Conservation (phyloP, 2,329 filamentous ascomycete genomes). For the Scorias spongiosa region DNA sequence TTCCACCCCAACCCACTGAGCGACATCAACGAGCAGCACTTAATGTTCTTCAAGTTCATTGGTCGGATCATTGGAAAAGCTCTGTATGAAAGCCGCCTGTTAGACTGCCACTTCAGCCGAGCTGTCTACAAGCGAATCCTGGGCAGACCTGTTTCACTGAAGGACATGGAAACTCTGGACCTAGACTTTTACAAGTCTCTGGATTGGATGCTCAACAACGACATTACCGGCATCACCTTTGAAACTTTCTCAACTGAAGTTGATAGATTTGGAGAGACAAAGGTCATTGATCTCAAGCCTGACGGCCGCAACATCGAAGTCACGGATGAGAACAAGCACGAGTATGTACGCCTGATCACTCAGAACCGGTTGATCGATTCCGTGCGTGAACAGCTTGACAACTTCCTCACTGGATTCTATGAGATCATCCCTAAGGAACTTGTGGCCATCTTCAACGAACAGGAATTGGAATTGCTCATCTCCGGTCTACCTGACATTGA, state of each 20-base stretch:
- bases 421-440: slow-evolving; percentile 92
- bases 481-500: slow-evolving; percentile 96
- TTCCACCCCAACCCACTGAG: slow-evolving; percentile 97
- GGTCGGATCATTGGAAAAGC: slow-evolving; percentile 97
- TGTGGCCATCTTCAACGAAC: slow-evolving; percentile 95
- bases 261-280: slow-evolving; percentile 81
- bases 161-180: slow-evolving; percentile 98
- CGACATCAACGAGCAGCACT: slow-evolving; percentile 84
- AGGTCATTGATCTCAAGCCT: slow-evolving; percentile 71
- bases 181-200: slow-evolving; percentile 98
- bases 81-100: slow-evolving; percentile 83
- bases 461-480: slow-evolving; percentile 90
- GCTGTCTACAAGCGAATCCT: slow-evolving; percentile 97
- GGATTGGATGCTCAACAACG: slow-evolving; percentile 96
- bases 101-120: slow-evolving; percentile 97
- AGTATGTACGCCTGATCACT: slow-evolving; percentile 87
- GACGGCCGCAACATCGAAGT: slow-evolving; percentile 85
- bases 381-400: slow-evolving; percentile 84
- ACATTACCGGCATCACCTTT: slow-evolving; percentile 94
- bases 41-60: slow-evolving; percentile 99
- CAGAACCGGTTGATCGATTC: slow-evolving; percentile 86
- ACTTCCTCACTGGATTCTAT: slow-evolving; percentile 77
- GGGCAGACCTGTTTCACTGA: slow-evolving; percentile 86
- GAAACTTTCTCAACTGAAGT: slow-evolving; percentile 92
- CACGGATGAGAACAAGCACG: slow-evolving; percentile 96